Base-by-base conservation (phyloP, 345 rosid species). In the Salix dunnii region DNA sequence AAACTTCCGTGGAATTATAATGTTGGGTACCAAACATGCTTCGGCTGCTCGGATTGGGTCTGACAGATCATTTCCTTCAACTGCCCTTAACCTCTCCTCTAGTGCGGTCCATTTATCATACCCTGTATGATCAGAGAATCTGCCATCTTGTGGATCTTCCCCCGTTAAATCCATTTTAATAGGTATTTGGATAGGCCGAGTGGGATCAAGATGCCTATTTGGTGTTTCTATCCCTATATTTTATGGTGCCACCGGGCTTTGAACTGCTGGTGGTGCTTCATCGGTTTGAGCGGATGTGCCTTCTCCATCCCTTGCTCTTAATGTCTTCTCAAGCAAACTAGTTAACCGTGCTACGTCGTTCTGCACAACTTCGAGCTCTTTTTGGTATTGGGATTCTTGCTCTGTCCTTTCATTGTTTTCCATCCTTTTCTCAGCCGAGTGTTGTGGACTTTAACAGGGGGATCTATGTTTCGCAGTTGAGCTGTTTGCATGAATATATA, bases 151-250 rank as follows among this genome's bases (percentile, higher is more conserved):
- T 48, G 21, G 53, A 0, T 48, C 7, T 4, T 48, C 21, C 0
- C 0, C 5, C 4, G 7, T 17, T 17, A 48, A 48, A 48, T 48
- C 53, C 0, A 48, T 16, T 2, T 7, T 10, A 17, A 48, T 5
- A 17, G 53, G 53, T 4, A 48, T 48, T 48, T 0, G 21, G 7
- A 48, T 17, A 2, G 20, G 21, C 51, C 7, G 7, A 4, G 53
- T 48, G 53, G 53, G 0, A 0, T 48, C 17, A 1, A 2, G 21
- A 0, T 16, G 53, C 0, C 16, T 48, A 3, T 48, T 16, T 48
- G 53, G 53, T 5, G 21, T 0, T 0, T 6, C 16, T 0, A 0
- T 1, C 0, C 53, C 53, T 13, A 16, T 0, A 3, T 2, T 16
- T 2, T 5, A 0, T 0, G 53, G 18, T 36, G 40, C 40, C 5